These are phyloP conservation scores for Aspergillus nidulans DNA, from an alignment of 495 filamentous ascomycete genomes.

Conservation along the genomic window DNA sequence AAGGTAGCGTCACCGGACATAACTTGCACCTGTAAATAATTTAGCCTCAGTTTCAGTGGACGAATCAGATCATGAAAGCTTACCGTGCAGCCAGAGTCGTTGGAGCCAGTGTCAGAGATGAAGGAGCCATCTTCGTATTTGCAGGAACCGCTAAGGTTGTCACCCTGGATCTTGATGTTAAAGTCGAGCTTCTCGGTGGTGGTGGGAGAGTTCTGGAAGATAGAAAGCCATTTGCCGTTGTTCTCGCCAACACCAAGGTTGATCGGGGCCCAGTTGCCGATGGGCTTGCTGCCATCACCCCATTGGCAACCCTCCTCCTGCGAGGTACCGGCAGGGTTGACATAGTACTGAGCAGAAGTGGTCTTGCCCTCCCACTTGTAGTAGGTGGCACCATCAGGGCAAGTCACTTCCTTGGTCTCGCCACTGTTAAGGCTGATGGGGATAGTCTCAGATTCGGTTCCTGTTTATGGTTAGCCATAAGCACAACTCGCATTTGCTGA, in stretches of 20 bases:
- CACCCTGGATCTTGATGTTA: constrained; percentile 65
- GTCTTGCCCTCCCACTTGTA: constrained; percentile 68
- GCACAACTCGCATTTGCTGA: background rate
- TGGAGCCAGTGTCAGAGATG: constrained; percentile 36
- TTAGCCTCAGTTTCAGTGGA: constrained; percentile 11
- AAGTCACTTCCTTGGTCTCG: constrained; percentile 57
- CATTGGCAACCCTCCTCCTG: constrained; percentile 73
- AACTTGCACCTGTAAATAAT: constrained; percentile 34
- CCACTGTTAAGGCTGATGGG: constrained; percentile 61
- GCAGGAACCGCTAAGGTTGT: constrained; percentile 64
- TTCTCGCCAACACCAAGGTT: constrained; percentile 79
- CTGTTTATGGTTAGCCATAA: constrained; percentile 27
- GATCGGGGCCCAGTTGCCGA: constrained; percentile 88
- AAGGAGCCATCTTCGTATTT: constrained; percentile 62
- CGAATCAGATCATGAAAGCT: constrained; percentile 12
- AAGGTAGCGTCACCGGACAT: constrained; percentile 44
- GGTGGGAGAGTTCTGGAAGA: constrained; percentile 70
- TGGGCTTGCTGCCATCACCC: constrained; percentile 55
- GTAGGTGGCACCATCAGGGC: constrained; percentile 64
- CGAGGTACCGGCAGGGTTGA: constrained; percentile 72
- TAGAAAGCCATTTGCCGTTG: constrained; percentile 72
- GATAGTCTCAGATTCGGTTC: constrained; percentile 77
- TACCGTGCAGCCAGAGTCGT: constrained; percentile 66
- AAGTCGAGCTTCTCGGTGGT: constrained; percentile 60
- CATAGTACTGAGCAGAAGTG: constrained; percentile 95